Evolutionary conservation across 2,329 filamentous ascomycete genomes (phyloP), one percentile per base, ranked within the genome.

Genomic region (Phaeoacremonium minimum): DNA sequence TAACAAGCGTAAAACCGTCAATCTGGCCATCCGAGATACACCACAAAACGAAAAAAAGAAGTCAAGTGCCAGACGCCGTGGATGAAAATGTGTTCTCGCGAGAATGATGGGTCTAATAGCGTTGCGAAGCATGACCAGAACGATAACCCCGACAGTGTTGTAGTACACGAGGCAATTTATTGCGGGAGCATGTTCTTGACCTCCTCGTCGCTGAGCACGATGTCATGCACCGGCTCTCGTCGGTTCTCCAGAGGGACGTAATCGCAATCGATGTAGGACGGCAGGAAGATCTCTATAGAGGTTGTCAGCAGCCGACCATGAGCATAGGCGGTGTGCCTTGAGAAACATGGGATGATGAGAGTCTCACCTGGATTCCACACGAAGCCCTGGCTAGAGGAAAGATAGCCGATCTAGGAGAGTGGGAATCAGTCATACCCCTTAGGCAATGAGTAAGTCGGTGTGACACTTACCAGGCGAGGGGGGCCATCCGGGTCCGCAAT

Each of bases 321-420:
- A 41, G 20, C 19, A 33, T 32, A 20, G 11, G 11, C 34, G n/a
- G 15, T 35, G 19, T n/a, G 31, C 26, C 19, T 13, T n/a, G 19
- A 35, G 26, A 17, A 11, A 22, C 13, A 35, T 37, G 18, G 15
- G 30, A 37, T 20, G 30, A 52, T 62, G 37, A n/a, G n/a, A n/a
- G n/a, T n/a, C n/a, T n/a, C 64, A 83, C 80, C 81, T 58, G 85
- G 85, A 59, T 90, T 90, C 85, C 85, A 91, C 43, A 82, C 79
- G 53, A 88, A 91, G 39, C 85, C 85, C 61, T 91, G 85, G 52
- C 80, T 85, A 6, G 82, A 83, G 43, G 85, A 82, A 34, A 90
- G 77, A 57, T 87, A 91, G 15, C 84, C 86, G 46, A 90, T 87
- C 84, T 88, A 47, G 36, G 37, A 20, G 6, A 28, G 26, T 32